A percentile compares a stretch with the other conserved stretches of the same genome.
These are phyloP conservation scores for Plasmodium knowlesi DNA, from an alignment of 169 alveolate genomes.

Conservation along the genomic window DNA sequence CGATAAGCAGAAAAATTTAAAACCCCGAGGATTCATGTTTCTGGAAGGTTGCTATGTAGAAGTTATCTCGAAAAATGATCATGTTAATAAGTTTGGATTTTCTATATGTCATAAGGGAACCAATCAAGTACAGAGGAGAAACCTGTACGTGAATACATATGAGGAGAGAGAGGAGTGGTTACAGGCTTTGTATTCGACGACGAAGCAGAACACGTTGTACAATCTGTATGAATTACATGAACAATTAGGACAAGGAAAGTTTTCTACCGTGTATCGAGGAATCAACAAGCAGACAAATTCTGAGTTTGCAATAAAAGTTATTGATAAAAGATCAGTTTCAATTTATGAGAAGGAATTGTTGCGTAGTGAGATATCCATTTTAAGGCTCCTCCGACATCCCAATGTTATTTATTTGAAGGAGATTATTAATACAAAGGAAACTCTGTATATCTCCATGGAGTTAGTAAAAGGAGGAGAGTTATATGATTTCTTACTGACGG, in stretches of 20 bases:
- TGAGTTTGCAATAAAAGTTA: slow-evolving; percentile 89
- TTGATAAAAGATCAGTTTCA: slow-evolving; percentile 86
- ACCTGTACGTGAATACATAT: slow-evolving; percentile 81
- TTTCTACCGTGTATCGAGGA: slow-evolving; percentile 89
- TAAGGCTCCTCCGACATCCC: slow-evolving; percentile 88
- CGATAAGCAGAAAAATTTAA: slow-evolving; percentile 77
- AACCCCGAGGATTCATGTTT: slow-evolving; percentile 90
- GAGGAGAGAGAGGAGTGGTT: slow-evolving; percentile 87
- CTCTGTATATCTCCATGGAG: slow-evolving; percentile 92
- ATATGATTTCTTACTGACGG: slow-evolving; percentile 83
- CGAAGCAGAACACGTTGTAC: slow-evolving; percentile 86
- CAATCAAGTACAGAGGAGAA: slow-evolving; percentile 78
- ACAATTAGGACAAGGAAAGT: slow-evolving; percentile 88
- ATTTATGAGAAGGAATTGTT: slow-evolving; percentile 88
- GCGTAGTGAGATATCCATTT: slow-evolving; percentile 90
- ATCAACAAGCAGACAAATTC: slow-evolving; percentile 83
- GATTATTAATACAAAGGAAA: slow-evolving; percentile 86
- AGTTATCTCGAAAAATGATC: slow-evolving; percentile 42
- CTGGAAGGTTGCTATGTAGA: slow-evolving; percentile 91
- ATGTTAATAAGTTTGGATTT: slow-evolving; percentile 79
- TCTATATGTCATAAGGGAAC: slow-evolving; percentile 84
- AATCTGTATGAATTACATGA: slow-evolving; percentile 85
- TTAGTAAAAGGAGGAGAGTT: slow-evolving; percentile 91
- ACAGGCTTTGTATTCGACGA: slow-evolving; percentile 86
- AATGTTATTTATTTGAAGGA: slow-evolving; percentile 91